Evolutionary conservation across 2,329 filamentous ascomycete genomes (phyloP), one percentile per base, ranked within the genome.

Genomic region (Fusarium verticillioides): DNA sequence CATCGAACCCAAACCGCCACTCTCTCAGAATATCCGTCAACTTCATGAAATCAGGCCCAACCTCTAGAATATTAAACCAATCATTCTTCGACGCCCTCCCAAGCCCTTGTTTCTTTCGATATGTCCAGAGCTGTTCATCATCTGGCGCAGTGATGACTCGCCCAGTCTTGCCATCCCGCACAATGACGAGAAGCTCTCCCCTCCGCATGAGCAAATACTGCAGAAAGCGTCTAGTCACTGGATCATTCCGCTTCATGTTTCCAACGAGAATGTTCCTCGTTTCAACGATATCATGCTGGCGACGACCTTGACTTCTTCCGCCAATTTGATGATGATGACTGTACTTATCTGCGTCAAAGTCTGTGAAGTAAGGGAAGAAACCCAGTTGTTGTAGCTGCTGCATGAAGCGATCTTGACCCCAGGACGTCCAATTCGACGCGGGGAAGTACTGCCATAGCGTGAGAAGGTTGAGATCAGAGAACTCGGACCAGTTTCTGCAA

Each of bases 401-500:
- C 11, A 75, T 65, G 18, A 77, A 60, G n/a, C 59, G 64, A n/a
- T 78, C 66, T 19, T 43, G 53, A 1, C 52, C 69, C 78, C 78
- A 80, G 0, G 77, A 69, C 0, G 43, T 60, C 78, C 78, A 80
- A 21, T 79, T 79, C 1, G 78, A 79, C 1, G 72, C 78, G 4
- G 78, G 78, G 44, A 80, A 80, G 46, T 72, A 78, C 19, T 80
- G 73, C 73, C 75, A 79, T 0, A 75, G 37, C 5, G 67, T 72
- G 10, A 79, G 74, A 5, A 76, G 60, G 23, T 73, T 80, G 3
- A 80, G 64, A 8, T 80, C 78, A 0, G 75, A 73, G 30, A 80
- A 79, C n/a, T 80, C 78, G 21, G 57, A 43, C 78, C 78, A 80
- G 63, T 80, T 80, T 23, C 78, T 77, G 60, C 78, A 80, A 1